Evolutionary conservation across 1,139 yeast species (phyloP).

Genomic region (Magnusiomyces sp.): DNA sequence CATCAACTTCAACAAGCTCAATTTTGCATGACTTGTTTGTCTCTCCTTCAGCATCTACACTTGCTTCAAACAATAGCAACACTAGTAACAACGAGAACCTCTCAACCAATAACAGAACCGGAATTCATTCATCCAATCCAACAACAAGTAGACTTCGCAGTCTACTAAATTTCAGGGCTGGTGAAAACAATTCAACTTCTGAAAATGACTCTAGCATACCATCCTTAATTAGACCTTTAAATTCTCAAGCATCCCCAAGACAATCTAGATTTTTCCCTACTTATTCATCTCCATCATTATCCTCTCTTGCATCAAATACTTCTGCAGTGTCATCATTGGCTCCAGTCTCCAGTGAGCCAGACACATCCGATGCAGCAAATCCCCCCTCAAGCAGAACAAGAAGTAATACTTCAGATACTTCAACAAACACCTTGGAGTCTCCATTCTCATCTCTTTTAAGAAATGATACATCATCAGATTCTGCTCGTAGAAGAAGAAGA

Average conservation of each 20-base stretch:
- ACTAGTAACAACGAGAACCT: neutral
- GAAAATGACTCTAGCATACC: neutral
- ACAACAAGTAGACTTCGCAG: neutral
- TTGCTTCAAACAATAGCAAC: neutral
- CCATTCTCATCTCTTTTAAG: neutral
- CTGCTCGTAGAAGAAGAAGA: neutral
- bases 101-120: neutral
- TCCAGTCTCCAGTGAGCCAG: neutral
- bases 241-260: neutral
- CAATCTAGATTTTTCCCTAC: neutral
- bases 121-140: neutral
- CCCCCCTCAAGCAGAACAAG: neutral
- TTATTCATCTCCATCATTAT: neutral
- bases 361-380: neutral
- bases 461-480: neutral
- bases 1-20: neutral
- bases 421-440: neutral
- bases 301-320: neutral
- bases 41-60: neutral
- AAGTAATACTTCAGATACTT: neutral
- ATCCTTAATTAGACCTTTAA: neutral
- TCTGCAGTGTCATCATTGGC: neutral
- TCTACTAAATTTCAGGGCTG: neutral
- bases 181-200: neutral
- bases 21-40: neutral